These are phyloP conservation scores for Tylopilus rubrobrunneus DNA, from an alignment of 768 basidiomycete species.

Conservation along the genomic window DNA sequence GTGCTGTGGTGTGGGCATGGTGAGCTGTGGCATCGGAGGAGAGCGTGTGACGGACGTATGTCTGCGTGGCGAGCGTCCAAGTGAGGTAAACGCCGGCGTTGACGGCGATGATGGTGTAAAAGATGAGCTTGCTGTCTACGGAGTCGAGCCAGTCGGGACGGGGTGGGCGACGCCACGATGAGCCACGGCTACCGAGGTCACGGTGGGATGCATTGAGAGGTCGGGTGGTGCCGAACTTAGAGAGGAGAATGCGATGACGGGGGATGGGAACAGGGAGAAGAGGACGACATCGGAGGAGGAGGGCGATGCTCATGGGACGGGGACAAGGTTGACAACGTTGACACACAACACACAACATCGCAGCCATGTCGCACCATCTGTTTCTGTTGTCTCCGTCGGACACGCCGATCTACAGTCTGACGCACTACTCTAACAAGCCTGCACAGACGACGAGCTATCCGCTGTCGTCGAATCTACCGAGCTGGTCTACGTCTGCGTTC, in stretches of 20 bases:
- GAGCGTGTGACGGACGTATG: conserved; percentile 30
- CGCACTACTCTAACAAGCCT: conserved; percentile 79
- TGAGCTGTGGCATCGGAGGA: not conserved
- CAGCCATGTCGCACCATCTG: conserved; percentile 77
- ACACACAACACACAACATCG: conserved; percentile 12
- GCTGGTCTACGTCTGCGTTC: conserved; percentile 90
- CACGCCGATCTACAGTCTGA: conserved; percentile 79
- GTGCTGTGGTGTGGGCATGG: conserved; percentile 22
- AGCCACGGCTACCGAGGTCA: conserved; percentile 9
- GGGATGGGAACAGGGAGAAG: not conserved
- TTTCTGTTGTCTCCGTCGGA: conserved; percentile 85
- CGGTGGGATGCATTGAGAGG: conserved; percentile 23
- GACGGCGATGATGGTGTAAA: conserved; percentile 61
- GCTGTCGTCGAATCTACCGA: conserved; percentile 77
- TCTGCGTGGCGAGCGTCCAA: conserved; percentile 45
- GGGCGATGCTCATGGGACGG: not conserved
- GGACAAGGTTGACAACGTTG: not conserved
- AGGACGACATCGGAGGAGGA: conserved; percentile 16
- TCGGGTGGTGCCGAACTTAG: conserved; percentile 8
- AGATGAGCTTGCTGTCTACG: conserved; percentile 49
- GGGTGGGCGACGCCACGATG: conserved; percentile 28
- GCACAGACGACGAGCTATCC: conserved; percentile 56
- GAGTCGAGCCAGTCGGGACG: conserved; percentile 41
- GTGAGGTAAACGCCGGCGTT: conserved; percentile 60
- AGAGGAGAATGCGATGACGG: not conserved